These are phyloP conservation scores for Setomelanomma holmii DNA, from an alignment of 2,329 filamentous ascomycete species.

Conservation along the genomic window DNA sequence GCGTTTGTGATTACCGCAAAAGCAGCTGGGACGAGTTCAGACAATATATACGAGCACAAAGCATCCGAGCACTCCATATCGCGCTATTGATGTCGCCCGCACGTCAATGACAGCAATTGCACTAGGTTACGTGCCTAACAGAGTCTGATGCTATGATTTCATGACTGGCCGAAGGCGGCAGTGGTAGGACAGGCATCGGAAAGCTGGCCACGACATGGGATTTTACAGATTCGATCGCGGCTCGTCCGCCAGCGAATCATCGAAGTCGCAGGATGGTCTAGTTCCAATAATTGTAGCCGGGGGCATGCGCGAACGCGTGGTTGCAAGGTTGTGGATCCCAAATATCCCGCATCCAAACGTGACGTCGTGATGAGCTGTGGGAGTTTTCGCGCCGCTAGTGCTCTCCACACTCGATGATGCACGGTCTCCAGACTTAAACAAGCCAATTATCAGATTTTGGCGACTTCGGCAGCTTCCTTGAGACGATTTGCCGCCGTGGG, in stretches of 20 bases:
- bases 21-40: neutral
- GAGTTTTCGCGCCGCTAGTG: conserved; percentile 21
- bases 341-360: conserved; percentile 28
- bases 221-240: conserved; percentile 20
- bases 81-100: conserved; percentile 15
- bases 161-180: conserved; percentile 42
- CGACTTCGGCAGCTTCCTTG: neutral
- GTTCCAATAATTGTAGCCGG: conserved; percentile 9
- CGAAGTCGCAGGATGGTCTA: conserved; percentile 1
- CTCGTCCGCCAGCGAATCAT: conserved; percentile 20
- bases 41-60: conserved; percentile 19
- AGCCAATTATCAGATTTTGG: neutral
- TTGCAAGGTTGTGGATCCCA: conserved; percentile 10
- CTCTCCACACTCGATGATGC: neutral
- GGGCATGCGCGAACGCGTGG: conserved; percentile 27
- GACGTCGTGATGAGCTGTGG: conserved; percentile 40
- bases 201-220: conserved; percentile 26
- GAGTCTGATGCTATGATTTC: conserved; percentile 40
- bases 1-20: conserved; percentile 9
- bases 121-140: conserved; percentile 10
- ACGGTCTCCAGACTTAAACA: neutral
- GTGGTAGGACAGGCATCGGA: conserved; percentile 23
- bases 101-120: conserved; percentile 30
- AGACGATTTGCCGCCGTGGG: neutral
- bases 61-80: conserved; percentile 10